Percentiles rank a stretch among this genome's conserved stretches.
Conservation (phyloP, 2,329 filamentous ascomycete species). For the Plectosphaerella plurivora region DNA sequence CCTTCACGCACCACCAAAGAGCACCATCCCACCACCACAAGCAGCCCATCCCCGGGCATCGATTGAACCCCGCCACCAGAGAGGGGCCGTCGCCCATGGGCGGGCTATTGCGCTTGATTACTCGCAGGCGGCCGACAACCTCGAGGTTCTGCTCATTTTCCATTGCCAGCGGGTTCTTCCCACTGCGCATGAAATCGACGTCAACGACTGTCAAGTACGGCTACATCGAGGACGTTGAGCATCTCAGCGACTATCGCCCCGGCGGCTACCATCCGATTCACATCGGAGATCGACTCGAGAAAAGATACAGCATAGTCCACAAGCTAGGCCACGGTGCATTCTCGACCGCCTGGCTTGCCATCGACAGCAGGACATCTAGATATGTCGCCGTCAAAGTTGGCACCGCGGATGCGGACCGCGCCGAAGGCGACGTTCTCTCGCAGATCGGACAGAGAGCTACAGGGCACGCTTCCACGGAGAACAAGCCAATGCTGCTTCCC, state of each 20-base stretch:
- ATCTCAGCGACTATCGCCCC: constrained; percentile 18
- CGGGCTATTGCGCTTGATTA: too few species aligned
- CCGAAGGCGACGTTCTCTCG: constrained; percentile 18
- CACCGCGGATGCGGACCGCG: constrained; percentile 16
- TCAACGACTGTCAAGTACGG: constrained; percentile 14
- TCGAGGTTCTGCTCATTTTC: too few species aligned
- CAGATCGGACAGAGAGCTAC: background rate
- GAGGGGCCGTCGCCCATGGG: too few species aligned
- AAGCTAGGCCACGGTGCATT: constrained; percentile 24
- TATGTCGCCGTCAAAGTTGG: constrained; percentile 29
- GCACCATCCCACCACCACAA: too few species aligned
- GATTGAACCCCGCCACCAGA: too few species aligned
- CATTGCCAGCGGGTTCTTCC: too few species aligned
- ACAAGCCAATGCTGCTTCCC: constrained; percentile 9
- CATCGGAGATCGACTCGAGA: constrained; percentile 27
- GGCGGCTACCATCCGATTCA: constrained; percentile 33
- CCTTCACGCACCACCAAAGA: too few species aligned
- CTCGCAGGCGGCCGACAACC: too few species aligned
- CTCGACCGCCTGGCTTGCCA: constrained; percentile 28
- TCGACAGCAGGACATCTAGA: constrained; percentile 12
- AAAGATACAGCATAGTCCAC: constrained; percentile 19
- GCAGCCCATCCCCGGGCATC: too few species aligned
- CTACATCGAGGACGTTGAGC: constrained; percentile 16
- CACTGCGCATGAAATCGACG: too few species aligned
- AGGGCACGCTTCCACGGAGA: background rate